Conservation (phyloP, 2,329 filamentous ascomycete species). For the Thelonectria blattea region DNA sequence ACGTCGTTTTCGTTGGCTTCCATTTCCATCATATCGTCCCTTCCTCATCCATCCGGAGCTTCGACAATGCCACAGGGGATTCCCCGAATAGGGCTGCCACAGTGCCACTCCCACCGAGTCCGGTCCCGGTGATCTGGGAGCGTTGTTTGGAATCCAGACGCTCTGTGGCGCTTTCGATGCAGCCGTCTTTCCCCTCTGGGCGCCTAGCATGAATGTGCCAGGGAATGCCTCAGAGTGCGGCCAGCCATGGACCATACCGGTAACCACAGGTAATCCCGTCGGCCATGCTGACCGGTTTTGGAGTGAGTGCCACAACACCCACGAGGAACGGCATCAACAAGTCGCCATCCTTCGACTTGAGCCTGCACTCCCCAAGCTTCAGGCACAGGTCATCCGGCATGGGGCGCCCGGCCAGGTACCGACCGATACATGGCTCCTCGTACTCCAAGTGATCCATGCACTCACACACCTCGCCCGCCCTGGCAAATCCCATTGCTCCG, state of each 20-base stretch:
- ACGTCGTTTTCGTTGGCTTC: constrained; percentile 10
- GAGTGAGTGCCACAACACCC: constrained; percentile 18
- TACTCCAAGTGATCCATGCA: constrained; percentile 38
- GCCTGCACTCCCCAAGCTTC: constrained; percentile 18
- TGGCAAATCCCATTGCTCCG: constrained; percentile 31
- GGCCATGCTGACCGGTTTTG: constrained; percentile 17
- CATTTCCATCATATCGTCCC: constrained; percentile 20
- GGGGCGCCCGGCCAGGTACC: constrained; percentile 36
- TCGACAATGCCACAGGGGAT: constrained; percentile 6
- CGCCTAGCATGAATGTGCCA: constrained; percentile 8
- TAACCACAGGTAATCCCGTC: neutral
- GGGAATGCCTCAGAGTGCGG: constrained; percentile 3
- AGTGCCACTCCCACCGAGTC: neutral
- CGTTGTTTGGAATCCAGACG: constrained; percentile 12
- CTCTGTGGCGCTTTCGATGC: constrained; percentile 14
- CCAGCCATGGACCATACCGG: constrained; percentile 12
- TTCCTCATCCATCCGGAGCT: constrained; percentile 32
- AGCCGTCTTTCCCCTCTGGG: constrained; percentile 12
- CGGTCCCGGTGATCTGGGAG: constrained; percentile 14
- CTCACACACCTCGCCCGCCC: constrained; percentile 23
- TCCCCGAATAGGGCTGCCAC: constrained; percentile 13
- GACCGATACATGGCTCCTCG: constrained; percentile 40
- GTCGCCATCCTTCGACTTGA: constrained; percentile 11
- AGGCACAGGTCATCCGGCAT: constrained; percentile 48
- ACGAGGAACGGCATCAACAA: neutral